These are phyloP conservation scores for Tubosaeta sp. DNA, from an alignment of 768 basidiomycete genomes.

Conservation along the genomic window DNA sequence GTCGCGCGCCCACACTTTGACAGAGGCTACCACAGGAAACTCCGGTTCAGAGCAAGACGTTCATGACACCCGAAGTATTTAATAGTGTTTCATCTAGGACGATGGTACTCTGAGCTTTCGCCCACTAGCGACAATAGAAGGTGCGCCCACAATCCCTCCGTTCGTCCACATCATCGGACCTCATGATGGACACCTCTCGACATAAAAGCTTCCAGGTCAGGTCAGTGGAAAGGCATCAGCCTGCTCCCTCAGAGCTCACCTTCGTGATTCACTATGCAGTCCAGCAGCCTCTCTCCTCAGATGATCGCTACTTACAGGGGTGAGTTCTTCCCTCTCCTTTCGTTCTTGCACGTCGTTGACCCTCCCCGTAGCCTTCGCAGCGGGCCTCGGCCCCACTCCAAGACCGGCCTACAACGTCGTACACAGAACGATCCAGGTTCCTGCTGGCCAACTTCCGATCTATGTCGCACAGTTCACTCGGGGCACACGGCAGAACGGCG, in stretches of 20 bases:
- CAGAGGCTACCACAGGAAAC: no score
- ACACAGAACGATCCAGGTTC: slow-evolving; percentile 10
- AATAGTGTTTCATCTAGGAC: neutral
- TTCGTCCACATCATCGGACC: neutral
- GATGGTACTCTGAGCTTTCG: neutral
- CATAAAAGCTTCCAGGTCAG: slow-evolving; percentile 9
- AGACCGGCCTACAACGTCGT: slow-evolving; percentile 8
- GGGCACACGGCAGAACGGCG: slow-evolving; percentile 1
- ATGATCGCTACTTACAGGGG: slow-evolving; percentile 5
- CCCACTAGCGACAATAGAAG: neutral
- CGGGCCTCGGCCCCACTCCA: neutral
- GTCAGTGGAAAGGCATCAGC: slow-evolving; percentile 3
- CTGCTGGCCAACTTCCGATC: slow-evolving; percentile 12
- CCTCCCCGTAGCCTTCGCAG: slow-evolving; percentile 3
- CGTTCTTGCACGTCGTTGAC: neutral
- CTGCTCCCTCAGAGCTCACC: no score
- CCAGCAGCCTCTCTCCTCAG: slow-evolving; percentile 3
- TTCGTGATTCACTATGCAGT: slow-evolving; percentile 3
- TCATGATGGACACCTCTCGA: neutral
- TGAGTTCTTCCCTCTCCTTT: neutral
- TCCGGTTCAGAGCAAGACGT: no score
- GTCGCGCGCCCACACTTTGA: no score
- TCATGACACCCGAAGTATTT: no score
- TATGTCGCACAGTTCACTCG: slow-evolving; percentile 12
- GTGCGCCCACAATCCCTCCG: neutral